These are phyloP conservation scores for Diplosphaera chodatii DNA, from an alignment of 139 green algal genomes.

Conservation along the genomic window DNA sequence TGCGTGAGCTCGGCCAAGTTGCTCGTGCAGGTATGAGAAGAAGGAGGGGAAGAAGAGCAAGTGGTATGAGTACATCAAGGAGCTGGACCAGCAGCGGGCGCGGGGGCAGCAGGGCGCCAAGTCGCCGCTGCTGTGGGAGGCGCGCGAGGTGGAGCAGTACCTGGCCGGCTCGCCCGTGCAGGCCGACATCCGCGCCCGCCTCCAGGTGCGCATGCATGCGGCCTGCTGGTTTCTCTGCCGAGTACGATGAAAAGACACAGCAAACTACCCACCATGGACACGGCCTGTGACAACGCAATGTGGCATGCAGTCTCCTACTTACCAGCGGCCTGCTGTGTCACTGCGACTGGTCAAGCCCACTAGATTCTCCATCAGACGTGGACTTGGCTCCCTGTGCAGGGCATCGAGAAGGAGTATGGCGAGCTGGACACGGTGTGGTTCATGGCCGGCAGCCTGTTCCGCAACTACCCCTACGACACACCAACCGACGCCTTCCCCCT, in stretches of 20 bases:
- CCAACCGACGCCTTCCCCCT: conserved; percentile 86
- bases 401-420: conserved; percentile 79
- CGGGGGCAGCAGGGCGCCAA: conserved; percentile 55
- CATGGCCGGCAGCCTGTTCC: conserved; percentile 45
- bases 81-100: conserved; percentile 61
- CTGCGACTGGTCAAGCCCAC: no score
- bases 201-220: conserved; percentile 19
- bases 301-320: no score
- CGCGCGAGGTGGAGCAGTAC: conserved; percentile 57
- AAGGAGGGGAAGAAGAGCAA: conserved; percentile 65
- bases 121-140: conserved; percentile 77
- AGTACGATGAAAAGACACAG: no score
- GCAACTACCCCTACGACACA: conserved; percentile 76
- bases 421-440: conserved; percentile 92
- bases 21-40: conserved; percentile 76
- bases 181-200: conserved; percentile 46
- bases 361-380: no score
- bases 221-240: no score
- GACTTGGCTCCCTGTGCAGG: conserved; percentile 7
- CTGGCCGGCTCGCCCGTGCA: conserved; percentile 73
- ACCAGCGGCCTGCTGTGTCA: no score
- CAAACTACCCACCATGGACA: no score
- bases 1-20: no score
- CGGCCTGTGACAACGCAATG: no score
- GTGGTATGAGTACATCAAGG: conserved; percentile 84